Evolutionary conservation across 179 eudicot species (phyloP), one percentile per base, ranked within the genome.

Genomic region (Spinacia oleracea): DNA sequence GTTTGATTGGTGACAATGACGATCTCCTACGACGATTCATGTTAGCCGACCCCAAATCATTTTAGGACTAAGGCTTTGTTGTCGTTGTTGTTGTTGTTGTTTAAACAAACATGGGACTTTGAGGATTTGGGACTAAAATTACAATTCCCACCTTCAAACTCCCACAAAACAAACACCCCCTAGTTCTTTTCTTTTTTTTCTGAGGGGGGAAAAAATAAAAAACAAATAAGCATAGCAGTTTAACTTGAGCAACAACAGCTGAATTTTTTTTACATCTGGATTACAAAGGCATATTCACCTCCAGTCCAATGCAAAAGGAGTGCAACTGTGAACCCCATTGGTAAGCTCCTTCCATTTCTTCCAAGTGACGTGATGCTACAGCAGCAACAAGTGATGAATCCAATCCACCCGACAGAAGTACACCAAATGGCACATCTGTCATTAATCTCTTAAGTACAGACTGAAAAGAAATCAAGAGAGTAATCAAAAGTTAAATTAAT

Each of bases 391-490:
- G 93, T 38, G 98, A 96, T 75, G 98, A 96, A 88, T 96, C 99
- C 21, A 96, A 89, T 72, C 99, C 99, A 50, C 99, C 99, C 8
- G 99, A 96, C 45, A 96, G 82, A 80, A 96, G 98, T 51, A 96
- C 99, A 80, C 99, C 98, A 83, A 93, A 96, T 11, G 99, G 99
- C 46, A 96, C 99, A 87, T 96, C 99, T 34, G 99, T 94, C 99
- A 96, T 96, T 67, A 96, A 86, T 84, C 99, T 89, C 89, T 96
- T 96, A 53, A 81, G 42, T 81, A 91, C 98, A 75, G 98, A 89
- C 98, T 94, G 90, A 78, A 82, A 43, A 69, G 35, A 81, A 15
- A 59, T 65, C 21, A 14, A 75, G 10, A 58, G 42, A 8, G 48
- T 2, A 20, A 50, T 6, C 20, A 14, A 12, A 38, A 10, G 1